Base-by-base conservation (phyloP, 2,329 filamentous ascomycete genomes). In the Penicillium sp. region DNA sequence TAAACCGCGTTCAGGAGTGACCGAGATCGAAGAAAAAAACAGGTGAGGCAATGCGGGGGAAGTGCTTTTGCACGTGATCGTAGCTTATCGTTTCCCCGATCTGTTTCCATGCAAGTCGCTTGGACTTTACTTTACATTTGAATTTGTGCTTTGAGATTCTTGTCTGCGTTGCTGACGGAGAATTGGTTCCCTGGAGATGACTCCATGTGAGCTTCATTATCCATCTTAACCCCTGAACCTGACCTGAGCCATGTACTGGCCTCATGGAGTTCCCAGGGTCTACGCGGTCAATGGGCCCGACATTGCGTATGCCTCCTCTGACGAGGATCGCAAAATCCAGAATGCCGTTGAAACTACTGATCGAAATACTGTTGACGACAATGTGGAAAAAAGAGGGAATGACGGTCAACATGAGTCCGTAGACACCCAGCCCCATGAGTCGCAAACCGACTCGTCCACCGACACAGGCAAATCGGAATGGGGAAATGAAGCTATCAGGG, bases 401-500 rank as follows among this genome's bases (percentile, higher is more conserved):
- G 28, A 51, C 31, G 41, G 12, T 3, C 41, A 43, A 35, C 29
- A 45, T 17, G 41, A 45, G 19, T 19, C 34, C 19, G 22, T 26
- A 19, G 32, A 15, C 21, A 33, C 12, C 10, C 42, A 49, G 17
- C 15, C 19, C 32, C 31, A 52, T 21, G 42, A 53, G 15, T 45
- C 48, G 22, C 53, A 40, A 21, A 26, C 49, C 26, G 35, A 37
- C 32, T 33, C 50, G 6, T 22, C 60, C 29, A 62, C 70, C 49
- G 63, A 67, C 34, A 40, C 56, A 42, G 57, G 55, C 43, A 61
- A 60, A 55, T 55, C 60, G 37, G 53, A 61, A 45, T 72, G 77
- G 57, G 76, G 74, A 40, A 80, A 75, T 63, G 85, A 85, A 64
- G 80, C 78, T 21, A 81, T 96, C 48, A 72, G 88, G 54, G 86